A percentile compares a stretch with the other conserved stretches of the same genome.
Evolutionary conservation across 1,284 basidiomycete species (phyloP).

Genomic region (Volvariella surrecta): DNA sequence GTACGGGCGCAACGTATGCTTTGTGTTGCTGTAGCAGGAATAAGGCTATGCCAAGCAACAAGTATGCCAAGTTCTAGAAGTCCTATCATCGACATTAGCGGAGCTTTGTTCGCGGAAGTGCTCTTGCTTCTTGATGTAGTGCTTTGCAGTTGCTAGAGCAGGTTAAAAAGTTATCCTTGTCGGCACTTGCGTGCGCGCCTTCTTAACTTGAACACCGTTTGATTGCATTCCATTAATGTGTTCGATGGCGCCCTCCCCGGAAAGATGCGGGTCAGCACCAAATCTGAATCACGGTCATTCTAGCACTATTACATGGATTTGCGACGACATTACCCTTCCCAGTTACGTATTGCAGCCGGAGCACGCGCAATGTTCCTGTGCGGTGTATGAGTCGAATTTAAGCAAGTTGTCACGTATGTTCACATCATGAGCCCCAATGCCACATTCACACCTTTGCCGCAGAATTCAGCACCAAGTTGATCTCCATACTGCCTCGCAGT

Average conservation of each 20-base stretch:
- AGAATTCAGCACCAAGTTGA: slow-evolving; percentile 63
- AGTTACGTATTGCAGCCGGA: slow-evolving; percentile 61
- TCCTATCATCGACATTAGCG: slow-evolving; percentile 60
- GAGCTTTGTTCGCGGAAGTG: slow-evolving; percentile 43
- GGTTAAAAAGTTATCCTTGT: neutral
- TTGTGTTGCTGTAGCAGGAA: slow-evolving; percentile 38
- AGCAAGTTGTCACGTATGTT: slow-evolving; percentile 8
- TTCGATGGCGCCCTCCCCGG: slow-evolving; percentile 52
- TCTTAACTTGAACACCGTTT: slow-evolving; percentile 42
- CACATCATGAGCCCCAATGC: slow-evolving; percentile 50
- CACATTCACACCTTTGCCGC: slow-evolving; percentile 52
- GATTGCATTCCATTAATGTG: slow-evolving; percentile 54
- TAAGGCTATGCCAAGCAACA: neutral
- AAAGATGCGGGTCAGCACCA: slow-evolving; percentile 55
- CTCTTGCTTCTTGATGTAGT: slow-evolving; percentile 58
- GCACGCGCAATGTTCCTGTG: slow-evolving; percentile 49
- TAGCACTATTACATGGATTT: neutral
- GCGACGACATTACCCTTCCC: slow-evolving; percentile 46
- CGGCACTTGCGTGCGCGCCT: neutral
- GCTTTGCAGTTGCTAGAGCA: slow-evolving; percentile 41
- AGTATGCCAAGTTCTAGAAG: slow-evolving; percentile 16
- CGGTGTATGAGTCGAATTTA: slow-evolving; percentile 6
- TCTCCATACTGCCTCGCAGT: slow-evolving; percentile 55
- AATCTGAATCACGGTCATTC: slow-evolving; percentile 22
- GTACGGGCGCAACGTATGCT: slow-evolving; percentile 42